phyloP scores from a whole-genome alignment of 2,329 filamentous ascomycete species.

The Graphilbum ipis-grandicollis region DNA sequence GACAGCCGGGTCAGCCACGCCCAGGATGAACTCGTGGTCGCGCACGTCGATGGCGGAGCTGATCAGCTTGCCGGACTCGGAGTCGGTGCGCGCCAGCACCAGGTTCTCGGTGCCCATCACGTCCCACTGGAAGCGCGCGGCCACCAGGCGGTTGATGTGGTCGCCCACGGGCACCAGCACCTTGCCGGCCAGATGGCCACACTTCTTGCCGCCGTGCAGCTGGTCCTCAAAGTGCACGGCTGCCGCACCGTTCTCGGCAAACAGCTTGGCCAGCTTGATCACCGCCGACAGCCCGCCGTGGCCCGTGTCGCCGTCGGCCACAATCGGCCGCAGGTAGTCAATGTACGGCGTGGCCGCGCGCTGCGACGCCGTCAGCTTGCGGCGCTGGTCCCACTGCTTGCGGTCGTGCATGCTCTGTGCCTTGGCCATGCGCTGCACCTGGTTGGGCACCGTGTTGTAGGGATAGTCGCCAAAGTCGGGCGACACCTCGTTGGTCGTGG shows the following conservation, averaged over 20 bases:
- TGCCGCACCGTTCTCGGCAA: constrained; percentile 90
- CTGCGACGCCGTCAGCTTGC: constrained; percentile 59
- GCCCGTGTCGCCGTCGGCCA: constrained; percentile 91
- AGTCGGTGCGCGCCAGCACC: constrained; percentile 87
- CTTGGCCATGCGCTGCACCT: constrained; percentile 90
- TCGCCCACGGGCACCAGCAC: constrained; percentile 86
- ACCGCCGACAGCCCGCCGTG: constrained; percentile 88
- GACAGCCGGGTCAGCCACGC: constrained; percentile 22
- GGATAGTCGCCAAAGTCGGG: constrained; percentile 98
- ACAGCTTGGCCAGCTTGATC: constrained; percentile 89
- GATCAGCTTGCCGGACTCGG: constrained; percentile 79
- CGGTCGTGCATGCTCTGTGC: constrained; percentile 94
- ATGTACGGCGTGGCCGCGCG: constrained; percentile 63
- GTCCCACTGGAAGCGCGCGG: constrained; percentile 93
- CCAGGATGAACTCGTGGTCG: constrained; percentile 85
- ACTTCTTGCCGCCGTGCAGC: constrained; percentile 95
- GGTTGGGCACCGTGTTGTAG: constrained; percentile 97
- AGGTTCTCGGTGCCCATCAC: constrained; percentile 93
- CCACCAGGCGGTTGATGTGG: constrained; percentile 88
- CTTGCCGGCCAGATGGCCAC: constrained; percentile 89
- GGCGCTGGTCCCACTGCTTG: constrained; percentile 77
- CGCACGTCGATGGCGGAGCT: constrained; percentile 84
- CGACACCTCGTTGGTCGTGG: constrained; percentile 90
- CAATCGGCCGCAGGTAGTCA: constrained; percentile 86
- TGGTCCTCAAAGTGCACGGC: constrained; percentile 98